These are phyloP conservation scores for Cucumis melo DNA, from an alignment of 306 rosid genomes.

Conservation along the genomic window DNA sequence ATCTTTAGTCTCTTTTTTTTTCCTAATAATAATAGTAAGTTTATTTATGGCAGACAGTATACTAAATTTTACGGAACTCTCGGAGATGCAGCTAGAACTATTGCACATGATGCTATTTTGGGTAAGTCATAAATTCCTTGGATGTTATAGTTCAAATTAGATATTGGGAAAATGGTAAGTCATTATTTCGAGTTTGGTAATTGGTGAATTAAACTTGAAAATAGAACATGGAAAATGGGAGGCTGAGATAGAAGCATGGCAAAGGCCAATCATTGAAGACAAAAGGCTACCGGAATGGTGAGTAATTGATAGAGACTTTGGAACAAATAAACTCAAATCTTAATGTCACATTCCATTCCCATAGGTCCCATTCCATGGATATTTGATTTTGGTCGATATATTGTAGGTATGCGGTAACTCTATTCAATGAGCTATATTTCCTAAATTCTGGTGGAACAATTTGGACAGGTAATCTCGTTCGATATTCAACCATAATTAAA, in stretches of 20 bases:
- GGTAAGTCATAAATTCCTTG: slow-evolving; percentile 19
- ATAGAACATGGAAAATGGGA: slow-evolving; percentile 71
- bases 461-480: slow-evolving; percentile 58
- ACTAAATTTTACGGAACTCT: slow-evolving; percentile 61
- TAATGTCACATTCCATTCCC: background rate
- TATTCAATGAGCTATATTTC: slow-evolving; percentile 79
- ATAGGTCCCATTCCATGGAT: background rate
- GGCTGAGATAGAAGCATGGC: slow-evolving; percentile 76
- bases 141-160: too few species aligned
- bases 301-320: background rate
- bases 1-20: too few species aligned
- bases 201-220: background rate
- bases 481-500: too few species aligned
- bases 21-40: too few species aligned
- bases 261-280: slow-evolving; percentile 82
- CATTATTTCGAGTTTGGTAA: too few species aligned
- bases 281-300: slow-evolving; percentile 93
- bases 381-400: background rate
- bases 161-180: too few species aligned
- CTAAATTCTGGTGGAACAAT: slow-evolving; percentile 79
- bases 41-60: slow-evolving; percentile 41
- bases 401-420: slow-evolving; percentile 77
- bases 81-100: slow-evolving; percentile 65
- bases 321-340: background rate
- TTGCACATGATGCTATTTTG: slow-evolving; percentile 69